Base-by-base conservation (phyloP, 371 early-diverging fungal genomes). In the Smittium culicis region DNA sequence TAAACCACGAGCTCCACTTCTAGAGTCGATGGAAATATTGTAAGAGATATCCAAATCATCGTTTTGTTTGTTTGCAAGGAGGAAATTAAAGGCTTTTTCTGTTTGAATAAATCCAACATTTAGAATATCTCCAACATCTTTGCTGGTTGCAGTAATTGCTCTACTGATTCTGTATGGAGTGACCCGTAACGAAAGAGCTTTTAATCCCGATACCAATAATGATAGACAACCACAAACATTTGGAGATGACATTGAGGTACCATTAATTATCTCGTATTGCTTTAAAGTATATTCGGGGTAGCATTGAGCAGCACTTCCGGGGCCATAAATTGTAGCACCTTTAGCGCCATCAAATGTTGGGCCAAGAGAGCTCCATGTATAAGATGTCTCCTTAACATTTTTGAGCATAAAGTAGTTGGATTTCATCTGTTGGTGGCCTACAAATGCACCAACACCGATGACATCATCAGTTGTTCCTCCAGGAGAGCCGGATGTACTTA, bases 181-280 rank as follows among this genome's bases (percentile, higher is more conserved):
- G 71, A 88, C 88, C 2, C 72, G 67, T 61, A 81, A 77, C 16
- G 80, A 77, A 45, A 80, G 74, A n/a, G 82, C 85, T 74, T 88
- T 91, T 61, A 89, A 71, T 8, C 82, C 92, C 2, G 93, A 92
- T 1, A 94, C 79, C 66, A 96, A 79, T 59, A 91, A 80, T 0
- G 89, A 79, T 58, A 90, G 71, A 71, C 91, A 90, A 25, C 95
- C 95, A 72, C 91, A 90, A 54, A 85, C 86, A 71, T 92, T 93
- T 55, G 97, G 97, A 65, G 89, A 86, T 56, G 88, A 85, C 94
- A 96, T 94, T 70, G 88, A 88, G 24, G 94, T 92, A 59, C 95
- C 97, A 74, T 96, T 96, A 86, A 88, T 90, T 58, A 92, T 79
- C 70, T 87, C 88, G 62, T 83, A 74, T 65, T 83, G 82, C 66